A percentile compares a stretch with the other conserved stretches of the same genome.
Conservation (phyloP, 352 stramenopile genomes). For the Phytophthora cajani region DNA sequence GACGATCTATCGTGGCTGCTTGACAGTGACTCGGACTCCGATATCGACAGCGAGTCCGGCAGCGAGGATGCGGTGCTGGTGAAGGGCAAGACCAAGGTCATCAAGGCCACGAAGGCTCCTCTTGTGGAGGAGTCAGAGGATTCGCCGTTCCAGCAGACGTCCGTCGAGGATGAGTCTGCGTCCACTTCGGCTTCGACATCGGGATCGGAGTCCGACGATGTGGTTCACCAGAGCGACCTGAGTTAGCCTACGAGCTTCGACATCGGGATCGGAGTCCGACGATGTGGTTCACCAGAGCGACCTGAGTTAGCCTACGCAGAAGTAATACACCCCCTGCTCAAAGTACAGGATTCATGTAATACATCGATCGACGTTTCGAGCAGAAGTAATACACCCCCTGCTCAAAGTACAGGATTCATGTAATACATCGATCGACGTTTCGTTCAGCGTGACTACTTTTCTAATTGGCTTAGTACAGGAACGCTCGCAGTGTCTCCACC, state of each 20-base stretch:
- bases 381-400: neutral
- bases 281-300: neutral
- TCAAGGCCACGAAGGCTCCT: neutral
- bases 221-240: neutral
- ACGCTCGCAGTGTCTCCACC: constrained; percentile 66
- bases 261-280: constrained; percentile 4
- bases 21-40: no score
- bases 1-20: no score
- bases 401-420: neutral
- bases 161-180: neutral
- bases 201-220: constrained; percentile 1
- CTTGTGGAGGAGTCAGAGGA: neutral
- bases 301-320: neutral
- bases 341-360: neutral
- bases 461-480: constrained; percentile 54
- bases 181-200: neutral
- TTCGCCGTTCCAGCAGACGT: constrained; percentile 1
- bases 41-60: no score
- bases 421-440: neutral
- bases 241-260: neutral
- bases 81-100: no score
- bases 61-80: no score
- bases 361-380: neutral
- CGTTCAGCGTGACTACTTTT: neutral
- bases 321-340: neutral